Conservation (phyloP, 805 yeast species). For the Wickerhamiella australiensis region DNA sequence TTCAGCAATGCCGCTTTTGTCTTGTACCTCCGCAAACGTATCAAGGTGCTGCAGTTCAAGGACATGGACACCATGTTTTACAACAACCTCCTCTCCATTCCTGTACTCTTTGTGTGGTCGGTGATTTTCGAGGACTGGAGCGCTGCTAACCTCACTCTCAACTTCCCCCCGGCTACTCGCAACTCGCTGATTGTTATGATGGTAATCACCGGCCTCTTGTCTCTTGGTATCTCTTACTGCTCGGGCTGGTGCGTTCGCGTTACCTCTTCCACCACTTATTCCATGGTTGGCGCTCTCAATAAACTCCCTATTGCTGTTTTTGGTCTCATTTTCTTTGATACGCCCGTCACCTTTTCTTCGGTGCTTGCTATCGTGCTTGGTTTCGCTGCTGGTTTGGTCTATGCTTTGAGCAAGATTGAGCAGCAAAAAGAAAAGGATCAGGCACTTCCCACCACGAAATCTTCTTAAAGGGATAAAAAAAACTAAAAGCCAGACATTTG, state of each 20-base stretch:
- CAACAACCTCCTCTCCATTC: constrained; percentile 88
- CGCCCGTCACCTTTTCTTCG: constrained; percentile 86
- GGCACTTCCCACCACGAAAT: constrained; percentile 19
- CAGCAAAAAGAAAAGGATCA: constrained; percentile 40
- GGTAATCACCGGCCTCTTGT: constrained; percentile 85
- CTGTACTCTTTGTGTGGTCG: constrained; percentile 68
- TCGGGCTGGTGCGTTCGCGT: constrained; percentile 99
- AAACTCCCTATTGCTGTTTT: constrained; percentile 94
- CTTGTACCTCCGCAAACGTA: constrained; percentile 91
- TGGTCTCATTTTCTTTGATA: constrained; percentile 89
- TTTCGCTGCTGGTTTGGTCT: constrained; percentile 88
- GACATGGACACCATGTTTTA: constrained; percentile 97
- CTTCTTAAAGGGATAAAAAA: neutral
- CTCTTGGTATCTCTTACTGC: constrained; percentile 96
- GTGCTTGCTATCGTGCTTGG: constrained; percentile 86
- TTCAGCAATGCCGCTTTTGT: constrained; percentile 89
- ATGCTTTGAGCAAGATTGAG: constrained; percentile 89
- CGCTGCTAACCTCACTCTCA: constrained; percentile 52
- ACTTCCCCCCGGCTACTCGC: constrained; percentile 68
- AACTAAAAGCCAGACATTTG: neutral
- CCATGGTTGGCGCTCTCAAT: constrained; percentile 98
- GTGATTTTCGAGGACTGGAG: constrained; percentile 89
- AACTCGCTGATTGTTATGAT: constrained; percentile 62
- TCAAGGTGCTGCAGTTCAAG: constrained; percentile 80
- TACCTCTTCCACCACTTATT: constrained; percentile 94